Base-by-base conservation (phyloP, 768 basidiomycete genomes). In the Omphalotus guepiniiformis region DNA sequence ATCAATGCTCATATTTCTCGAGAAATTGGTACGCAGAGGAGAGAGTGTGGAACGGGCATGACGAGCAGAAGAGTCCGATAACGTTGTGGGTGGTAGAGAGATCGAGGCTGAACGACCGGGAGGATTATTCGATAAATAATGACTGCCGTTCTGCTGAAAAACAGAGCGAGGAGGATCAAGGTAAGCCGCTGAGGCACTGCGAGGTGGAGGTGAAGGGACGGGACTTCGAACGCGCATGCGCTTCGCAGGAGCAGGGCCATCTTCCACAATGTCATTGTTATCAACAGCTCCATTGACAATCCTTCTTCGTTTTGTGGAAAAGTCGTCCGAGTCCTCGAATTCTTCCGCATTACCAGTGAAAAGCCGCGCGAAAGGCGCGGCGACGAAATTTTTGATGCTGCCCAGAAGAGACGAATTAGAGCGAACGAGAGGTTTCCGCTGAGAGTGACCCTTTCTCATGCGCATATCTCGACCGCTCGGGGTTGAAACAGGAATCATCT, bases 1-100 rank as follows among this genome's bases (percentile, higher is more conserved):
- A 63, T 88, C 86, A 60, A 85, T 79, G 37, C 85, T 85, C 80
- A 85, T 84, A 23, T 83, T 87, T 41, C 85, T 80, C 39, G 69
- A 63, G 39, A 71, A 35, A 27, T 65, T 63, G 26, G 63, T 63
- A 35, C 69, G 71, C 51, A 69, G 61, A 19, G 78, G 77, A 37
- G 77, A 76, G 15, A 66, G 51, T 5, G 77, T 72, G 25, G 68
- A 69, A 47, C 71, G 69, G 36, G 55, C 41, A 60, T 62, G 63
- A 62, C 56, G 62, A 37, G 61, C 60, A 19, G 64, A 52, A 51
- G 63, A 55, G 45, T 61, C 58, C 63, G 61, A 61, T 37, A 62
- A 55, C 28, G 59, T 50, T 35, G 55, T 49, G 43, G 56, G 34
- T 28, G 60, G 55, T 11, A 54, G 36, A 16, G 55, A 56, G 34